Evolutionary conservation across 176 grass and related monocot species (phyloP), one percentile per base, ranked within the genome.

Genomic region (Areca catechu): DNA sequence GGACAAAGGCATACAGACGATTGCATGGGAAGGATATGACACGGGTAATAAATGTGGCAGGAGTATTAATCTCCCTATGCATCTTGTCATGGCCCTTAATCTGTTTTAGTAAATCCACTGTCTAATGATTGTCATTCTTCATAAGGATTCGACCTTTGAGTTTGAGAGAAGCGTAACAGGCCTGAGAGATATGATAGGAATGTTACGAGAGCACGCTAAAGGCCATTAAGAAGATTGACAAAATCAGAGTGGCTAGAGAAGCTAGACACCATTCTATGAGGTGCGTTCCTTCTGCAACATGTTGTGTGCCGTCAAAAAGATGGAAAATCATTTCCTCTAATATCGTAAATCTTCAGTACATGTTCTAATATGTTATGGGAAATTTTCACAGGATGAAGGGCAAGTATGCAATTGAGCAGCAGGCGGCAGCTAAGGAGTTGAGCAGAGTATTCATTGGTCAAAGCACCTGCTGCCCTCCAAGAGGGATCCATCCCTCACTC

Each of bases 1-100:
- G 93, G 93, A 98, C 88, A 3, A 98, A 98, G 55, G 87, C 93
- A 0, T 98, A 83, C 54, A 76, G 93, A 4, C 63, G 67, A 20
- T 63, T 85, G 66, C 94, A 70, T 58, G 94, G 94, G 71, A 98
- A 98, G 78, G 94, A 98, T 60, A 98, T 98, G 93, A 92, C 88
- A 7, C 67, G 89, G 76, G 90, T 89, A 59, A 43, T 43, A 43
- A 43, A 43, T 43, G 34, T 43, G 7, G 9, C 34, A 14, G 34
- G 34, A 43, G 10, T 12, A 43, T 43, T 43, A 43, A 43, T 43
- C 9, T 43, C 9, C 10, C 9, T 43, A 43, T 43, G 14, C 34
- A 43, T 43, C 34, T 12, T 43, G 34, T 12, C 34, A 12, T 10
- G 34, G 34, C 6, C 34, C 34, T 43, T 14, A 12, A 43, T 2